phyloP scores from a whole-genome alignment of 1,284 basidiomycete species.

The Phellopilus nigrolimitatus region DNA sequence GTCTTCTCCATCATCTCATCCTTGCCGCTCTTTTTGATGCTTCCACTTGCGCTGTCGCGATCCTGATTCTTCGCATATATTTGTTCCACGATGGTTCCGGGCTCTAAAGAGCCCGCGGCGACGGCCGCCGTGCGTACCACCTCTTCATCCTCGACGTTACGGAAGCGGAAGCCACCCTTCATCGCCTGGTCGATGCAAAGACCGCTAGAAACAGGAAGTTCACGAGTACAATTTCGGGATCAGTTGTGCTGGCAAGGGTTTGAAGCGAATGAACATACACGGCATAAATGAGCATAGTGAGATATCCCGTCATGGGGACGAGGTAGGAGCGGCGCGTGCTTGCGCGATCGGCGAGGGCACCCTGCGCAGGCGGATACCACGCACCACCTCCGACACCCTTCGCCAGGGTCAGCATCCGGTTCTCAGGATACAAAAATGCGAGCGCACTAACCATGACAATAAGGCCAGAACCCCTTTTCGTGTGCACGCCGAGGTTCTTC shows the following conservation, averaged over 20 bases:
- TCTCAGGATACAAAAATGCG: constrained; percentile 11
- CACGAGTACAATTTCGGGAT: not conserved
- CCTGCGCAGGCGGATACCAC: constrained; percentile 72
- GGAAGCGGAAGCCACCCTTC: constrained; percentile 46
- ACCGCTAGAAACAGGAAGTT: constrained; percentile 34
- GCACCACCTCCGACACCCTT: constrained; percentile 71
- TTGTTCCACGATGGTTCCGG: not conserved
- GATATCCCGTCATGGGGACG: constrained; percentile 54
- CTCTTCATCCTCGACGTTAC: constrained; percentile 39
- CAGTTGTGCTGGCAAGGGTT: not conserved
- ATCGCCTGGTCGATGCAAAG: constrained; percentile 47
- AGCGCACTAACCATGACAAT: constrained; percentile 51
- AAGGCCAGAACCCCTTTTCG: constrained; percentile 64
- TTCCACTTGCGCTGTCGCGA: constrained; percentile 6
- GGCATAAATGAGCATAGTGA: constrained; percentile 55
- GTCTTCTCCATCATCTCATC: not conserved
- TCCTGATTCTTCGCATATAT: not conserved
- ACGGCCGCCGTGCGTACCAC: constrained; percentile 1
- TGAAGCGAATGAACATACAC: constrained; percentile 36
- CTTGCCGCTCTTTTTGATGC: constrained; percentile 7
- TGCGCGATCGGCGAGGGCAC: constrained; percentile 54
- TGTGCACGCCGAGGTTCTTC: constrained; percentile 63
- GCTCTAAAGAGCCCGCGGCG: not conserved
- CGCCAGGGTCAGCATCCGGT: not conserved
- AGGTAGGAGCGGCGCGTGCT: constrained; percentile 53